Base-by-base conservation (phyloP, 176 grass and related monocot species). In the Avena insularis region DNA sequence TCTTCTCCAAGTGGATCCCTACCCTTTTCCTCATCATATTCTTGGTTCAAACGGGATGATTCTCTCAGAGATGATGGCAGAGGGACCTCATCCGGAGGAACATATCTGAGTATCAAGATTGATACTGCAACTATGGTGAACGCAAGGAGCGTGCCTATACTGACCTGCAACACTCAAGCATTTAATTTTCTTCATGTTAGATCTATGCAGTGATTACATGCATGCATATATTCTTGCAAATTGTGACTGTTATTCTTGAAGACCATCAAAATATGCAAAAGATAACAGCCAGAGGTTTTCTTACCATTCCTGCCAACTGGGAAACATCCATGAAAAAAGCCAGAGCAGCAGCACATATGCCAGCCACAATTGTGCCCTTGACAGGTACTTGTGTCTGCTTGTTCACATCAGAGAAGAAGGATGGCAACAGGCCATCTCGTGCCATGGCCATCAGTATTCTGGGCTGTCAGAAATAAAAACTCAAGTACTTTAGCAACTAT, bases 401-500 rank as follows among this genome's bases (percentile, higher is more conserved):
- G 84, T 94, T 92, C 51, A 98, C 90, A 81, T 98, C 90, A 38
- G 92, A 92, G 75, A 98, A 98, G 89, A 96, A 96, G 53, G 92
- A 60, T 68, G 97, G 97, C 89, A 98, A 57, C 54, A 98, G 82
- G 72, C 97, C 97, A 69, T 98, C 97, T 89, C 92, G 93, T 81
- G 97, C 92, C 97, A 98, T 98, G 45, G 97, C 90, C 97, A 98
- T 98, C 75, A 98, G 83, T 93, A 98, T 98, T 92, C 97, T 94
- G 82, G 97, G 97, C 97, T 98, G 90, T n/a, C 5, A 64, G 45
- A 85, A 82, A 65, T 61, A 91, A 76, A 2, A 81, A 51, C 1
- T 13, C 11, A 75, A 25, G 36, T 77, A 53, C 3, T 54, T 77
- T 77, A 77, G 43, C 17, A 81, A 83, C 15, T 59, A 45, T 83